These are phyloP conservation scores for Lavandula angustifolia DNA, from an alignment of 257 asterid genomes.

Conservation along the genomic window DNA sequence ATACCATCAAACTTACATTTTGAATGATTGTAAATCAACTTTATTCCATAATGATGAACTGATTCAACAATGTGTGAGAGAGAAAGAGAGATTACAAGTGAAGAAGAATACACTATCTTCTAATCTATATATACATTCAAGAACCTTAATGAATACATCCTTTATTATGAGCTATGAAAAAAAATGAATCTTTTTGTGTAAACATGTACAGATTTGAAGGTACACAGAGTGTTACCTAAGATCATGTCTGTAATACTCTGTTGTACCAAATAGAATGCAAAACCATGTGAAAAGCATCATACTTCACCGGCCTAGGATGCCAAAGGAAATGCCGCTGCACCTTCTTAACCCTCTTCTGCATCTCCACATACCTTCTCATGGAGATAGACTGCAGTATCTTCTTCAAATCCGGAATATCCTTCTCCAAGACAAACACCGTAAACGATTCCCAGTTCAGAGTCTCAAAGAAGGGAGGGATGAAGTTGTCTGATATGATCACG, in stretches of 20 bases:
- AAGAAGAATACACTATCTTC: no score
- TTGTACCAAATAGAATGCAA: constrained; percentile 84
- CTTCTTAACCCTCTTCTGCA: constrained; percentile 77
- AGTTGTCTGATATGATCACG: constrained; percentile 90
- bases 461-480: constrained; percentile 82
- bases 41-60: no score
- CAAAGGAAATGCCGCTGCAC: constrained; percentile 91
- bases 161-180: constrained; percentile 11
- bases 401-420: constrained; percentile 76
- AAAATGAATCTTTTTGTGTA: not conserved
- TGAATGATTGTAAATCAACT: no score
- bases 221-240: constrained; percentile 22
- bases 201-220: not conserved
- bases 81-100: no score
- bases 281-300: constrained; percentile 79
- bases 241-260: constrained; percentile 54
- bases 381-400: constrained; percentile 63
- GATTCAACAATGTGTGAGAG: no score
- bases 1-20: no score
- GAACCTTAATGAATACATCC: no score
- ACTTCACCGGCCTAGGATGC: constrained; percentile 74
- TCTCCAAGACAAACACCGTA: constrained; percentile 76
- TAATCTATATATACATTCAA: no score
- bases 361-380: constrained; percentile 47
- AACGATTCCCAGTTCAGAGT: constrained; percentile 85